Conservation (phyloP, 2,329 filamentous ascomycete genomes). For the Neofusicoccum cordaticola region DNA sequence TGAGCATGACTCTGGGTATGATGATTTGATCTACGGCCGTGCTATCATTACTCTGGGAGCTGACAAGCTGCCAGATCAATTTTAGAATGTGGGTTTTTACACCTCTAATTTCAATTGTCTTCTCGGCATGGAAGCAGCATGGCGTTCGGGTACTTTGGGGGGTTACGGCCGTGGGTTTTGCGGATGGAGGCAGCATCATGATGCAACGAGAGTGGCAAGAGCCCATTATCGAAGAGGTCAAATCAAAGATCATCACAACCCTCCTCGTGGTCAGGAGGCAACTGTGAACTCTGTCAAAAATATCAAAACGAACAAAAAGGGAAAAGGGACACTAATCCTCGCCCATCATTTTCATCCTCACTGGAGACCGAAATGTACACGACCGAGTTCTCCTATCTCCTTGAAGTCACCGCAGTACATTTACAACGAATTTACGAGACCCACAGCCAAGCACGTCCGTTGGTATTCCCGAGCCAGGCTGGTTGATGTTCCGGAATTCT, state of each 20-base stretch:
- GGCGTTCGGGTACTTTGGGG: conserved; percentile 9
- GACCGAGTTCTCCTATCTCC: too few relatives aligned
- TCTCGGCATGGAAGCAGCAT: conserved; percentile 14
- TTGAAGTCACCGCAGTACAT: too few relatives aligned
- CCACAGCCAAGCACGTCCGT: too few relatives aligned
- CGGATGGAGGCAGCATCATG: conserved; percentile 7
- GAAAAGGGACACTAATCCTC: background rate
- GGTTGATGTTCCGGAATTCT: too few relatives aligned
- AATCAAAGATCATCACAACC: background rate
- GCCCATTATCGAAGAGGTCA: conserved; percentile 3
- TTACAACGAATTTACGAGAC: too few relatives aligned
- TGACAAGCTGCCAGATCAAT: background rate
- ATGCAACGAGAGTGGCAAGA: conserved; percentile 9
- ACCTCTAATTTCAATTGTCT: conserved; percentile 2
- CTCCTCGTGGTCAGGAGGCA: background rate
- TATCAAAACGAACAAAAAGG: background rate
- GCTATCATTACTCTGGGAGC: background rate
- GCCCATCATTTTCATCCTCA: background rate
- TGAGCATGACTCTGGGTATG: conserved; percentile 67
- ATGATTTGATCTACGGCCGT: background rate
- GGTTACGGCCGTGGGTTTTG: conserved; percentile 4
- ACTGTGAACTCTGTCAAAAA: background rate
- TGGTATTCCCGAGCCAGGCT: too few relatives aligned
- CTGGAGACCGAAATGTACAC: too few relatives aligned
- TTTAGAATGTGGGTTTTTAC: background rate